phyloP scores from a whole-genome alignment of 1,284 basidiomycete species.

The Sporisorium iseilematis-ciliati region DNA sequence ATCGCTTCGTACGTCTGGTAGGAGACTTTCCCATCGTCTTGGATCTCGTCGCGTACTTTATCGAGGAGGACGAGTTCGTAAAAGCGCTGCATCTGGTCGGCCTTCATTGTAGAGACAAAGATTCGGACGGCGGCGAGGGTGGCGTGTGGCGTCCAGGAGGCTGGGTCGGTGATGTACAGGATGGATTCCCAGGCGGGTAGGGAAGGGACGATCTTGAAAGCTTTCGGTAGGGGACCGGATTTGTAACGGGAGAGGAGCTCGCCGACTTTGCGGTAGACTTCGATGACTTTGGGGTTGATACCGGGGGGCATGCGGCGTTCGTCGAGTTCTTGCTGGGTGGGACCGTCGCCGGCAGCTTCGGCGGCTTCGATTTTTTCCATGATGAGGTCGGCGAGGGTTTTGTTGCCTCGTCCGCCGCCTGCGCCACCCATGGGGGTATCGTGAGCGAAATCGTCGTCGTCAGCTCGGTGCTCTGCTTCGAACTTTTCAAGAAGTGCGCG shows the following conservation, averaged over 20 bases:
- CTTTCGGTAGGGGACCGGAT: slow-evolving; percentile 93
- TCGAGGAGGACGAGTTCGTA: slow-evolving; percentile 92
- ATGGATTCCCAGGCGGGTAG: slow-evolving; percentile 96
- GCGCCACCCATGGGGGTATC: slow-evolving; percentile 22
- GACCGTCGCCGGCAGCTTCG: slow-evolving; percentile 46
- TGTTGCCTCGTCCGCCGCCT: slow-evolving; percentile 48
- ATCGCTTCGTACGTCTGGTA: slow-evolving; percentile 94
- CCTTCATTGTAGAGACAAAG: slow-evolving; percentile 97
- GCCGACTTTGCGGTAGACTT: slow-evolving; percentile 89
- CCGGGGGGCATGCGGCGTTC: slow-evolving; percentile 75
- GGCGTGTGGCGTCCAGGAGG: slow-evolving; percentile 95
- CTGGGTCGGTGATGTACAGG: slow-evolving; percentile 90
- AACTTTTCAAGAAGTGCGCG: slow-evolving; percentile 63
- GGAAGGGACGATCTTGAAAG: slow-evolving; percentile 98
- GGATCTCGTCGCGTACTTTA: slow-evolving; percentile 89
- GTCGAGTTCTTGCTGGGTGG: slow-evolving; percentile 30
- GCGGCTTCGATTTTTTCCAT: slow-evolving; percentile 85
- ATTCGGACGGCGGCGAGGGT: slow-evolving; percentile 93
- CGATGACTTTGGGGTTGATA: slow-evolving; percentile 94
- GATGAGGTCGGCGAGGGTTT: slow-evolving; percentile 87
- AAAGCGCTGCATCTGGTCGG: slow-evolving; percentile 92
- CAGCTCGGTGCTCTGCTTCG: slow-evolving; percentile 47
- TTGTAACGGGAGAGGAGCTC: slow-evolving; percentile 89
- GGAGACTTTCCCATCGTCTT: slow-evolving; percentile 82
- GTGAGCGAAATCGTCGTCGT: slow-evolving; percentile 36